Percentiles rank a stretch among this genome's conserved stretches.
These are phyloP conservation scores for Imleria badia DNA, from an alignment of 768 basidiomycete species.

Conservation along the genomic window DNA sequence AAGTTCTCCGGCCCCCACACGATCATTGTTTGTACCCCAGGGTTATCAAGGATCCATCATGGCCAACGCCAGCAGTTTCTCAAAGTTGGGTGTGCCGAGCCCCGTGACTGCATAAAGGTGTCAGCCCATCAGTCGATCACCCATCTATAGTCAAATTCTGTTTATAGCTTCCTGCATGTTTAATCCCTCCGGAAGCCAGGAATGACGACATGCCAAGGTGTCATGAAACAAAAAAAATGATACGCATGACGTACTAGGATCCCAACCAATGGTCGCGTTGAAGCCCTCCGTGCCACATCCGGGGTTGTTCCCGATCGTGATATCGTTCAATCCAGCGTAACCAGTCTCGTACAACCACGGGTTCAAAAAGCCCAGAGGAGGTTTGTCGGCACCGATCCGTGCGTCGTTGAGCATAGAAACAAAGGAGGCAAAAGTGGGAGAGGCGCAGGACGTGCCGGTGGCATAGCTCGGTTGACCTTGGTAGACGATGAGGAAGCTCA, in stretches of 20 bases:
- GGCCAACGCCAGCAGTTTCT: conserved; percentile 43
- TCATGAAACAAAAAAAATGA: too few species aligned
- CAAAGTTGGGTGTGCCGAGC: conserved; percentile 54
- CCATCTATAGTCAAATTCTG: background rate
- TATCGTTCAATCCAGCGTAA: conserved; percentile 48
- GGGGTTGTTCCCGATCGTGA: conserved; percentile 54
- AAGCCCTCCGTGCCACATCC: conserved; percentile 67
- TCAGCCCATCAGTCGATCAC: conserved; percentile 2
- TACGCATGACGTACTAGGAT: conserved; percentile 44
- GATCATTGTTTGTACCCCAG: background rate
- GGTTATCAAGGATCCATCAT: conserved; percentile 9
- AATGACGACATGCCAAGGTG: background rate
- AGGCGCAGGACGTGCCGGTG: conserved; percentile 64
- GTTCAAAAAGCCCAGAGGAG: conserved; percentile 65
- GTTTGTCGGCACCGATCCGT: conserved; percentile 41
- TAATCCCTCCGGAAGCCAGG: background rate
- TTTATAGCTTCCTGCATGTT: too few species aligned
- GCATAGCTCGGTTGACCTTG: conserved; percentile 39
- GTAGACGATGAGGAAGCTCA: conserved; percentile 48
- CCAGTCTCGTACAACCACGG: conserved; percentile 52
- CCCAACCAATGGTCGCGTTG: conserved; percentile 60
- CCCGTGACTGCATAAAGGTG: conserved; percentile 44
- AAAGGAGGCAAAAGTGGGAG: conserved; percentile 64
- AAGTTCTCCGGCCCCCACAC: background rate
- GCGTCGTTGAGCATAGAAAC: conserved; percentile 67